phyloP scores from a whole-genome alignment of 495 filamentous ascomycete species.

The Penicillium steckii region DNA sequence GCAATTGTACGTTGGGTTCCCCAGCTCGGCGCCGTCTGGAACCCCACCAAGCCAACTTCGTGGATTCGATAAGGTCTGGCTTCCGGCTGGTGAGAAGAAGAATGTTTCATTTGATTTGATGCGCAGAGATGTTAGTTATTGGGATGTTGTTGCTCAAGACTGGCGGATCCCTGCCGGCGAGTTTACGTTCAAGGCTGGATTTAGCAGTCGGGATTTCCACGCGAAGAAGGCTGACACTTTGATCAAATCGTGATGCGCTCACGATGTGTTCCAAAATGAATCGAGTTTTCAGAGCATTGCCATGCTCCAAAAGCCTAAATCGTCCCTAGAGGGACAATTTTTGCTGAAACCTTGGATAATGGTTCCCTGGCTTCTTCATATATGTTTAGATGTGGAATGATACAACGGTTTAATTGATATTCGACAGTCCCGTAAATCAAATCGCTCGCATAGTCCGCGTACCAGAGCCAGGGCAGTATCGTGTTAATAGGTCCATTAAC shows the following conservation, averaged over 20 bases:
- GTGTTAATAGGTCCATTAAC: no score
- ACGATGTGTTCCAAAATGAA: no score
- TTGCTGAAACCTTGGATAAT: no score
- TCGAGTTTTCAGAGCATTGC: no score
- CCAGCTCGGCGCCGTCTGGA: conserved; percentile 21
- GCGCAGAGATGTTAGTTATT: conserved; percentile 72
- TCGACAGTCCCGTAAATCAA: no score
- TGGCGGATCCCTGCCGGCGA: conserved; percentile 61
- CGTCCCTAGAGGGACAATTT: no score
- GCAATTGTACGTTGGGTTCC: conserved; percentile 64
- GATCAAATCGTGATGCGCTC: not conserved
- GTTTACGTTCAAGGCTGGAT: conserved; percentile 26
- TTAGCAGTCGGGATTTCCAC: conserved; percentile 23
- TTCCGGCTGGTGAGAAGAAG: conserved; percentile 53
- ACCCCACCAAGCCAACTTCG: conserved; percentile 52
- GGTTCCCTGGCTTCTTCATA: no score
- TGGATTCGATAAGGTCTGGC: conserved; percentile 68
- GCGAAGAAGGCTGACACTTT: not conserved
- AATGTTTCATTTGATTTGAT: conserved; percentile 63
- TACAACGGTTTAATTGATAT: no score
- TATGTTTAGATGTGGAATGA: no score
- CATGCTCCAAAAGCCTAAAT: no score
- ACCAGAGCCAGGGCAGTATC: no score
- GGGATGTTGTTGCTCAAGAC: conserved; percentile 67
- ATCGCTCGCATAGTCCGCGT: no score